A percentile compares a stretch with the other conserved stretches of the same genome.
Evolutionary conservation across 257 asterid genomes (phyloP).

Genomic region (Plantago major): DNA sequence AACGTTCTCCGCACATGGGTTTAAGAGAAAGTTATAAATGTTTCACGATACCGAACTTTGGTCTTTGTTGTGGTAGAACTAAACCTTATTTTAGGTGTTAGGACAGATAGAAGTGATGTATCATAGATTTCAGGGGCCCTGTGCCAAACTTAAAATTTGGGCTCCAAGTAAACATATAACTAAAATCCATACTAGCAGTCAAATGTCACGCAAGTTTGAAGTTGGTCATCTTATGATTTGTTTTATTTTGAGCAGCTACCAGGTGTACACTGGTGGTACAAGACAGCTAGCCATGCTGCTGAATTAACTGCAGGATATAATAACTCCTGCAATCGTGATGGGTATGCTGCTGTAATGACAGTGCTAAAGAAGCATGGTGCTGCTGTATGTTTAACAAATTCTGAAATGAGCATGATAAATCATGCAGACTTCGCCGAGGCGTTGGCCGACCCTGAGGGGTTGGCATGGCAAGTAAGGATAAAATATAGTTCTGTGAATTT

Average conservation of each 20-base stretch:
- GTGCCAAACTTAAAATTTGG: too few relatives aligned
- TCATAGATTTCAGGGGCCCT: too few relatives aligned
- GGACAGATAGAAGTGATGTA: background rate
- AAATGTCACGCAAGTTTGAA: conserved; percentile 8
- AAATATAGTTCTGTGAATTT: conserved; percentile 9
- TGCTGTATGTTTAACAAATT: conserved; percentile 46
- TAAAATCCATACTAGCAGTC: background rate
- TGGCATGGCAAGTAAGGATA: conserved; percentile 81
- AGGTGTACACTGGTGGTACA: conserved; percentile 92
- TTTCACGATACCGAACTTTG: background rate
- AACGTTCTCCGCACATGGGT: background rate
- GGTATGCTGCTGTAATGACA: conserved; percentile 59
- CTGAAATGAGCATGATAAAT: conserved; percentile 46
- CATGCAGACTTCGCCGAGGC: conserved; percentile 47
- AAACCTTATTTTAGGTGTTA: background rate
- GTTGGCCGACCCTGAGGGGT: conserved; percentile 73
- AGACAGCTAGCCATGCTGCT: conserved; percentile 93
- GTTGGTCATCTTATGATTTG: conserved; percentile 12
- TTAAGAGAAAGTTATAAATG: background rate
- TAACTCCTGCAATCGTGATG: conserved; percentile 74
- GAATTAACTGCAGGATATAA: conserved; percentile 80
- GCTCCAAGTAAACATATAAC: too few relatives aligned
- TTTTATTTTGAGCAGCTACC: conserved; percentile 51
- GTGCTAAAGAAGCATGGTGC: conserved; percentile 68
- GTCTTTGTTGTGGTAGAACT: conserved; percentile 1